Base-by-base conservation (phyloP, 1,284 basidiomycete genomes). In the Phellopilus nigrolimitatus region DNA sequence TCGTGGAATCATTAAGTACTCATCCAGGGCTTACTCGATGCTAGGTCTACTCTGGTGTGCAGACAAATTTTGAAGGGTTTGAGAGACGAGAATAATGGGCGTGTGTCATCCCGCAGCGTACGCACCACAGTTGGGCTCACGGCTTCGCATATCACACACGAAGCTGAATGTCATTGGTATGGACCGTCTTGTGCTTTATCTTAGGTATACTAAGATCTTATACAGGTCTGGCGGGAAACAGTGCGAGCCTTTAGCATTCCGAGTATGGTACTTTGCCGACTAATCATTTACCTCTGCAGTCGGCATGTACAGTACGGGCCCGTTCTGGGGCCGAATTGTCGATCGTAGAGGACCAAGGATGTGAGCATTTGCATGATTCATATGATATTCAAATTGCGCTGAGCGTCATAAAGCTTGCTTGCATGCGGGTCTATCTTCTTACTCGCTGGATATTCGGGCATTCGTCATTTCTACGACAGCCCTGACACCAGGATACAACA, bases 51-150 rank as follows among this genome's bases (percentile, higher is more conserved):
- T 76, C 75, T 64, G 78, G 79, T 79, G 58, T 61, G 68, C 45
- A 13, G 37, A 10, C 39, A 37, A 37, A 17, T 43, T 9, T 19
- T 17, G 37, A 28, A 3, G 5, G 17, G 51, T 47, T 22, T 53
- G 43, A 30, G 52, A 49, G 27, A 22, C 43, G 17, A 28, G 39
- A 45, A 37, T 30, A 22, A 36, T 47, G 17, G 54, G 55, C 47
- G 52, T 50, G 22, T 43, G 50, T 2, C 4, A 3, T 37, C 19
- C n/a, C 34, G 19, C 62, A 85, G 90, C 86, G 1, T 93, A 91
- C 63, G 82, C 84, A 0, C 89, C 90, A 0, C 89, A 91, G 63
- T 72, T 93, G 2, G 85, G 82, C 1, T 67, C 79, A 12, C 76
- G 79, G 33, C 73, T 92, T n/a, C 70, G 74, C 39, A 75, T 91